phyloP scores from a whole-genome alignment of 306 rosid species.

The Vicia villosa region DNA sequence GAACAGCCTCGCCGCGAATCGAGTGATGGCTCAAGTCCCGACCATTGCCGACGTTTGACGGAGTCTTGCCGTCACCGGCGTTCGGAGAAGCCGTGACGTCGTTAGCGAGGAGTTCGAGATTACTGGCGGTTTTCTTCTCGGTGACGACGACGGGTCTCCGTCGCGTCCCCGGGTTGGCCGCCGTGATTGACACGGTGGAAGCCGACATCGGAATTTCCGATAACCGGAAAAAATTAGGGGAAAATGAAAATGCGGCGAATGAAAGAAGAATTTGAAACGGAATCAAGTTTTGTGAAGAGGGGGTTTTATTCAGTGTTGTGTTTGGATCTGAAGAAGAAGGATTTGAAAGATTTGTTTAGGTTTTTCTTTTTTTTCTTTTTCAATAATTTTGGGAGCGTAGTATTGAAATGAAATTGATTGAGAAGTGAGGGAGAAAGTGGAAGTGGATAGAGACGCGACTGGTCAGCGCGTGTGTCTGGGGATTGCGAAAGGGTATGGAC shows the following conservation, averaged over 20 bases:
- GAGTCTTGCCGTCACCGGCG: slow-evolving; percentile 36
- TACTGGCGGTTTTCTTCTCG: slow-evolving; percentile 57
- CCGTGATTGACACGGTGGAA: slow-evolving; percentile 89
- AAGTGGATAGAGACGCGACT: slow-evolving; percentile 1
- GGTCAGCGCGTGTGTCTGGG: background rate
- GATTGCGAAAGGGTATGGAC: too few relatives aligned
- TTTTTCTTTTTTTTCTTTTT: background rate
- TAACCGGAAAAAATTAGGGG: slow-evolving; percentile 7
- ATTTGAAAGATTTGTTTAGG: slow-evolving; percentile 7
- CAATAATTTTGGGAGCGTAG: background rate
- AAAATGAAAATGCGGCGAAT: background rate
- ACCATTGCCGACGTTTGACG: slow-evolving; percentile 28
- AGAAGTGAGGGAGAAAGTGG: slow-evolving; percentile 20
- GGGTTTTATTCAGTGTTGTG: background rate
- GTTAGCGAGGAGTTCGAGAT: slow-evolving; percentile 59
- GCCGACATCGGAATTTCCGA: slow-evolving; percentile 74
- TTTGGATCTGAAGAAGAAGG: slow-evolving; percentile 11
- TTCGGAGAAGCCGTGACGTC: slow-evolving; percentile 51
- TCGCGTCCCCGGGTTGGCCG: slow-evolving; percentile 81
- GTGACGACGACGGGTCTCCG: slow-evolving; percentile 65
- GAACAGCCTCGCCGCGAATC: slow-evolving; percentile 60
- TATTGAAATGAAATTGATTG: background rate
- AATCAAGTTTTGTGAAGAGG: background rate
- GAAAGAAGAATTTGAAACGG: background rate
- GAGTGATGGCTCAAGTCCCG: slow-evolving; percentile 86